Evolutionary conservation across 2,329 filamentous ascomycete species (phyloP), one percentile per base, ranked within the genome.

Genomic region (Boeremia exigua): DNA sequence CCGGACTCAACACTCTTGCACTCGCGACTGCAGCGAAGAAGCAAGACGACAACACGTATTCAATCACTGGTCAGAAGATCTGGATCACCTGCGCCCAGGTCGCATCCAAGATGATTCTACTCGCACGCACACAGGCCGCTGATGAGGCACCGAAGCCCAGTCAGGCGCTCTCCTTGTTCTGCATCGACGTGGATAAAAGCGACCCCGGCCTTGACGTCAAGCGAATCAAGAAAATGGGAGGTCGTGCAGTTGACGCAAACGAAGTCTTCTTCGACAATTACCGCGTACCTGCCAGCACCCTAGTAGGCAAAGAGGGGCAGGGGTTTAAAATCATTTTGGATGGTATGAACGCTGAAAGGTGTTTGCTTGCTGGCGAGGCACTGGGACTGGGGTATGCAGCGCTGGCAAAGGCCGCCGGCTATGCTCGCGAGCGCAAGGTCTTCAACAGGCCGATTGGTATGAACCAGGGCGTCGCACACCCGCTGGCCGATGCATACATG

Each of bases 31-130:
- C 56, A 43, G 77, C 66, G 14, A 59, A 74, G 28, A 84, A 81
- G 61, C 48, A 48, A n/a, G 83, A 86, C 17, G 84, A 84, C 0
- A 78, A 83, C 12, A 81, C 79, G 4, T 96, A 93, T 70, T 79
- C 77, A 1, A 81, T 96, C 10, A 85, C 85, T 0, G 91, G 91
- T 0, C 90, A 94, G 71, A 96, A 96, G 77, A 93, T 94, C 56
- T 96, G 91, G 91, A 96, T 95, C 50, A 91, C 90, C 0, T 93
- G 86, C 48, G 91, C 91, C 0, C 90, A 96, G 71, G 88, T 94
- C 0, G 91, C 91, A 0, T 82, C 83, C 4, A 91, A 91, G 67
- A 96, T 96, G 91, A 87, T 96, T 4, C 81, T 96, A 0, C 82
- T 96, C 0, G 90, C 90, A 0, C 84, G 91, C 1, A 96, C 91